phyloP scores from a whole-genome alignment of 164 flowering plant genomes.

The Berberis thunbergii region DNA sequence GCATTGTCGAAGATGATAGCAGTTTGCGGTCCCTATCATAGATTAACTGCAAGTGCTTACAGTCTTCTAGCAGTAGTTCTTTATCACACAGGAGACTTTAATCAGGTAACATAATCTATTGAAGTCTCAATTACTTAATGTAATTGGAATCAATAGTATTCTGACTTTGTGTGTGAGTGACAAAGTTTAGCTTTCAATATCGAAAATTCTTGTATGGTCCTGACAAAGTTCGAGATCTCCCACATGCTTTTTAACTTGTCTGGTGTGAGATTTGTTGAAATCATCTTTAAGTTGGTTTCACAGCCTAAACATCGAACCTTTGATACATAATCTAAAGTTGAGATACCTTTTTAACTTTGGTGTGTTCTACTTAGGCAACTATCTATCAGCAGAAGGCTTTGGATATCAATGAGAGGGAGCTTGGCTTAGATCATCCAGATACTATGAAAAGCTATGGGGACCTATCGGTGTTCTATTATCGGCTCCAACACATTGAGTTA shows the following conservation, averaged over 20 bases:
- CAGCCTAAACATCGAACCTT: no score
- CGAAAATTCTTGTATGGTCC: no score
- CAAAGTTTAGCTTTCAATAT: no score
- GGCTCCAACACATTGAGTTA: slow-evolving; percentile 81
- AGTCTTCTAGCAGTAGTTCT: slow-evolving; percentile 91
- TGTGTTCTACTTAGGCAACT: slow-evolving; percentile 47
- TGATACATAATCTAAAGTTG: not conserved
- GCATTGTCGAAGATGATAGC: slow-evolving; percentile 80
- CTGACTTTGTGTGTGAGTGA: no score
- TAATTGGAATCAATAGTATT: not conserved
- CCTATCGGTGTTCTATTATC: slow-evolving; percentile 88
- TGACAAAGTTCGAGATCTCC: no score
- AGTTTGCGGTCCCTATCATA: slow-evolving; percentile 87
- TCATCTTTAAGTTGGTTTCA: no score
- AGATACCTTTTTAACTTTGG: not conserved
- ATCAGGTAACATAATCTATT: slow-evolving; percentile 48
- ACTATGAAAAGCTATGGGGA: slow-evolving; percentile 97
- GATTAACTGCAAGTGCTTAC: slow-evolving; percentile 82
- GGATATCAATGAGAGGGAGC: slow-evolving; percentile 92
- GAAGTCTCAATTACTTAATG: not conserved
- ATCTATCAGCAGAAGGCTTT: slow-evolving; percentile 90
- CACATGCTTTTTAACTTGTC: no score
- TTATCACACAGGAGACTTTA: slow-evolving; percentile 88
- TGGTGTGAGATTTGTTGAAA: no score
- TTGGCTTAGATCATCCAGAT: slow-evolving; percentile 93